Evolutionary conservation across 2,329 filamentous ascomycete genomes (phyloP), one percentile per base, ranked within the genome.

Genomic region (Pseudopithomyces chartarum): DNA sequence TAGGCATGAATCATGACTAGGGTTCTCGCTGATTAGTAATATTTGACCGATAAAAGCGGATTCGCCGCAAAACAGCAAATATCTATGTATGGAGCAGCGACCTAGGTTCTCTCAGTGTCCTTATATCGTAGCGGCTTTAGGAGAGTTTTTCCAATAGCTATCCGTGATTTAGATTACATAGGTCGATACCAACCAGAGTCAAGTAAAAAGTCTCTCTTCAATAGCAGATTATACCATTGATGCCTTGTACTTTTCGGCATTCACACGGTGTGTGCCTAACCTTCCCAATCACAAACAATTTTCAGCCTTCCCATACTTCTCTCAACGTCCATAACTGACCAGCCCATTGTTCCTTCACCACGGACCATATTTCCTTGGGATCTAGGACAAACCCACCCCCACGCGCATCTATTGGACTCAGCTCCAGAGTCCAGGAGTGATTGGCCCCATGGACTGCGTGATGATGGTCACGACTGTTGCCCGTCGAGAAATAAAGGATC

Each of bases 341-440:
- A 32, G 45, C 50, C 50, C 39, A 52, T n/a, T 44, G 34, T 39
- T 52, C 50, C 36, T 39, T 29, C 2, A 48, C 45, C 26, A 48
- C 45, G 6, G 45, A 22, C 23, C 45, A 23, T 29, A 48, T 48
- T 17, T 48, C 19, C 19, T 48, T 29, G 7, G 47, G 32, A 4
- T 29, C 29, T 34, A 51, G 22, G 8, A 52, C 50, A 20, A 44
- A 44, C 15, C 39, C 50, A 17, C 50, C 50, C 19, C 38, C 50
- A 22, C 29, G 11, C 36, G 17, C 4, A 12, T 44, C 23, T n/a
- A 23, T 13, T 10, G 50, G 50, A 32, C 50, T 52, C 36, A 52
- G 33, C 50, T 52, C 50, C 6, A 52, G 39, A 6, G 50, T 52
- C 50, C 50, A 52, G 6, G 50, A 52, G 22, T 52, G 50, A 44